Base-by-base conservation (phyloP, 1,284 basidiomycete species). In the Rhodotorula mucilaginosa region DNA sequence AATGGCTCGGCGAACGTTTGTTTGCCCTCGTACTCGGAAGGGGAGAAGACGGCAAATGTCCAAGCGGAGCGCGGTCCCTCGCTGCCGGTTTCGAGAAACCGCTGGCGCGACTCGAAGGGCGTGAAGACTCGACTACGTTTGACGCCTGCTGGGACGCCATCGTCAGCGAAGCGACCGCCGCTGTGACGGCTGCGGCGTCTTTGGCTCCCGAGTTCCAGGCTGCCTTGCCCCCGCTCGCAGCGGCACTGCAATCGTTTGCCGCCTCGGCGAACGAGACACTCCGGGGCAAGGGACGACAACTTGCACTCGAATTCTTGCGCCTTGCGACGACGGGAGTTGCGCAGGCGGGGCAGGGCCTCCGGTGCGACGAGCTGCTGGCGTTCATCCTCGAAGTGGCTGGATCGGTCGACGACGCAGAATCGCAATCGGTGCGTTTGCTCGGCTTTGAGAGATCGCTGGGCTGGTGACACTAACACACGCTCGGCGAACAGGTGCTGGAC, bases 1-100 rank as follows among this genome's bases (percentile, higher is more conserved):
- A 72, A 34, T 77, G 71, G 69, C 51, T 77, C 26, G 69, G 39
- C 23, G 51, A 64, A 10, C 61, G 64, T 31, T 29, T 61, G 5
- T 73, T 56, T 31, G 54, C 54, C 2, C n/a, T 56, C 26, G 29
- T 26, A 13, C 13, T 56, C 54, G 54, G 54, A 12, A 29, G 54
- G 6, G 16, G 26, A n/a, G 54, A 56, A 15, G 54, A 56, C 6
- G 54, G n/a, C 54, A 56, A 56, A 26, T n/a, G 26, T 13, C 54
- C 54, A 7, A 56, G n/a, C 54, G 54, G 26, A 8, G 54, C 54
- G 7, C 29, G 54, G n/a, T 15, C 54, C 4, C n/a, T 56, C n/a
- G 54, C 54, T 16, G 26, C 21, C 34, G 57, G 65, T 47, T 2
- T 72, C 19, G 62, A 65, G 44, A 52, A 52, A 21, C 56, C 65